These are phyloP conservation scores for Alternaria alternata DNA, from an alignment of 2,329 filamentous ascomycete species.

Conservation along the genomic window DNA sequence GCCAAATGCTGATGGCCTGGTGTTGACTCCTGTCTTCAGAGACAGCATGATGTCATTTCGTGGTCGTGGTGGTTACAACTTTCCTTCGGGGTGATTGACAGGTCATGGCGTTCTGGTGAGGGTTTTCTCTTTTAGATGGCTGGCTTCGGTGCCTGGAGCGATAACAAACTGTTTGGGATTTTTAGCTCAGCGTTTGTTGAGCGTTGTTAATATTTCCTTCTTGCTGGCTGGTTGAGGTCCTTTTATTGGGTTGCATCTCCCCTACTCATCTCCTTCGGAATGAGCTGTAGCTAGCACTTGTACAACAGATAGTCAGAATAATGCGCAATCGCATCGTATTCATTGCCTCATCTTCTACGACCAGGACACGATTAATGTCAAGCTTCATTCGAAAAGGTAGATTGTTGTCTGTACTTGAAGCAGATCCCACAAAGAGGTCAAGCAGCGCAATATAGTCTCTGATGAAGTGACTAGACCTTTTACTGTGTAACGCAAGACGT, in stretches of 20 bases:
- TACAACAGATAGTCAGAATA: neutral
- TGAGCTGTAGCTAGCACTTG: neutral
- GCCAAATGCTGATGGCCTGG: neutral
- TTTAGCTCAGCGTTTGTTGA: neutral
- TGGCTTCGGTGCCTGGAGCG: neutral
- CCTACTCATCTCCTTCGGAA: conserved; percentile 2
- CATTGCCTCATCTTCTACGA: neutral
- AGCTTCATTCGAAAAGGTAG: neutral
- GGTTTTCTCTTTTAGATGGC: neutral
- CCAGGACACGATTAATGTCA: neutral
- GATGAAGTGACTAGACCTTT: neutral
- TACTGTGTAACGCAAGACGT: too few species aligned
- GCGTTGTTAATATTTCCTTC: neutral
- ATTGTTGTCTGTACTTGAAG: neutral
- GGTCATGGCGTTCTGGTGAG: neutral
- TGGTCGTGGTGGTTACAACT: neutral
- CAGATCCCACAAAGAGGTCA: neutral
- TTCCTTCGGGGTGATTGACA: neutral
- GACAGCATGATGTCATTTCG: neutral
- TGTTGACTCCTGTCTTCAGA: neutral
- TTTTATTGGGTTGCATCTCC: conserved; percentile 14
- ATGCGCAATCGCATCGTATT: neutral
- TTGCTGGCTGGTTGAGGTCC: conserved; percentile 9
- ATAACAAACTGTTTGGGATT: neutral
- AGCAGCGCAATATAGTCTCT: neutral